Base-by-base conservation (phyloP, 177 flowering plant species). In the Telopea speciosissima region DNA sequence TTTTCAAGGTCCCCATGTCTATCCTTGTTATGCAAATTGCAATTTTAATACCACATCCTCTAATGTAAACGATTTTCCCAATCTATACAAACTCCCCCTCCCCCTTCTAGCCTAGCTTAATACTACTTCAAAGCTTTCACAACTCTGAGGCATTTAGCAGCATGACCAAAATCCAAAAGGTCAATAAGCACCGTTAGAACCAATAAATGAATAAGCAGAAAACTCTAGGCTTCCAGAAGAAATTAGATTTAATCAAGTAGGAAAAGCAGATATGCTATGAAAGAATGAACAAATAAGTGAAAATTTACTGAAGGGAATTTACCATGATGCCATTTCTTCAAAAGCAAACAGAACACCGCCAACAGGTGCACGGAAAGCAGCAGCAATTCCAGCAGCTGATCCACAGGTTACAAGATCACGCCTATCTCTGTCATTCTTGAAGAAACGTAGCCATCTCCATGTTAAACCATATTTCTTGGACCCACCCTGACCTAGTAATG, bases 311-410 rank as follows among this genome's bases (percentile, higher is more conserved):
- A 36, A 21, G 40, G 65, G 23, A 31, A 71, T n/a, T n/a, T 85
- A 94, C 99, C 99, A 95, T 68, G 99, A 87, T 70, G 97, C 82
- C 88, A 90, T 85, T 83, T 89, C 97, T 82, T 95, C 99, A 59
- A 95, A 76, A 68, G 94, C 86, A 83, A 95, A 95, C 68, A 95
- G 75, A 69, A 95, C 81, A 58, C 99, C 99, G 71, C 97, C 99
- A 80, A 92, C 94, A 45, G 99, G 99, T 61, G 99, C 89, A 77
- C 96, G 97, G 67, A 95, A 95, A 62, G 97, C 86, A 74, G 94
- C 92, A 73, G 97, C 93, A 69, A 95, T 88, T 63, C 97, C 99
- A 68, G 97, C 95, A 75, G 99, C 97, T 54, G 94, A 79, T 66
- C 97, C 99, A 77, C 93, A 90, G 26, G 97, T 92, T 58, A 92